phyloP scores from a whole-genome alignment of 495 filamentous ascomycete genomes.

The Tuber calosporum region DNA sequence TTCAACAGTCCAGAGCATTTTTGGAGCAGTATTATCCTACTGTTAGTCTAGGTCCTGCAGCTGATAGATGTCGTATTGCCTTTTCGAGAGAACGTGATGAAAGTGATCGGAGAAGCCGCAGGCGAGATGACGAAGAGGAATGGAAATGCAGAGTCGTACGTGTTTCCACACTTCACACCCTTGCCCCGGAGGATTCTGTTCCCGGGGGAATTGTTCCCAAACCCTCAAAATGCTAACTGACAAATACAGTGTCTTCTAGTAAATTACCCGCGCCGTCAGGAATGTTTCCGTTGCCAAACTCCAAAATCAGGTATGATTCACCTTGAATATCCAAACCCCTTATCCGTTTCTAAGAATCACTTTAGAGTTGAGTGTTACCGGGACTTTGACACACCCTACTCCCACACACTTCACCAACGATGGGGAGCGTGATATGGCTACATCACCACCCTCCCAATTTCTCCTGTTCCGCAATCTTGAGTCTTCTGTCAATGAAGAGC shows the following conservation, averaged over 20 bases:
- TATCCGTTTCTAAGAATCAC: conserved; percentile 15
- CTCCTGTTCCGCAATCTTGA: conserved; percentile 72
- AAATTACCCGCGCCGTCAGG: conserved; percentile 62
- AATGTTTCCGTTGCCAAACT: conserved; percentile 69
- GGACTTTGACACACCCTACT: conserved; percentile 42
- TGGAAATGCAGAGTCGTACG: conserved; percentile 69
- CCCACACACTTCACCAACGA: conserved; percentile 51
- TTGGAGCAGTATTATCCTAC: conserved; percentile 59
- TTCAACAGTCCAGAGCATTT: conserved; percentile 58
- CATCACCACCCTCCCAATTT: conserved; percentile 72
- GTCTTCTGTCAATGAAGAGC: conserved; percentile 63
- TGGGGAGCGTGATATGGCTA: conserved; percentile 74
- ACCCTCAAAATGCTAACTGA: conserved; percentile 20
- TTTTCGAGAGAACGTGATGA: conserved; percentile 48
- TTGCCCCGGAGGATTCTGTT: background rate
- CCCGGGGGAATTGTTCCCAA: background rate
- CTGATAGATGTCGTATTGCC: conserved; percentile 43
- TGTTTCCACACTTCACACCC: conserved; percentile 12
- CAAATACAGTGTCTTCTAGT: conserved; percentile 58
- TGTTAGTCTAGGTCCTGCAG: conserved; percentile 51
- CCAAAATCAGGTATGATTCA: conserved; percentile 57
- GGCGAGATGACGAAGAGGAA: conserved; percentile 55
- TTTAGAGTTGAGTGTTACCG: conserved; percentile 41
- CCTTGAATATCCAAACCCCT: background rate
- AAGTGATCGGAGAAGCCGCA: conserved; percentile 53